Conservation (phyloP, 345 rosid species). For the Euphorbia peplus region DNA sequence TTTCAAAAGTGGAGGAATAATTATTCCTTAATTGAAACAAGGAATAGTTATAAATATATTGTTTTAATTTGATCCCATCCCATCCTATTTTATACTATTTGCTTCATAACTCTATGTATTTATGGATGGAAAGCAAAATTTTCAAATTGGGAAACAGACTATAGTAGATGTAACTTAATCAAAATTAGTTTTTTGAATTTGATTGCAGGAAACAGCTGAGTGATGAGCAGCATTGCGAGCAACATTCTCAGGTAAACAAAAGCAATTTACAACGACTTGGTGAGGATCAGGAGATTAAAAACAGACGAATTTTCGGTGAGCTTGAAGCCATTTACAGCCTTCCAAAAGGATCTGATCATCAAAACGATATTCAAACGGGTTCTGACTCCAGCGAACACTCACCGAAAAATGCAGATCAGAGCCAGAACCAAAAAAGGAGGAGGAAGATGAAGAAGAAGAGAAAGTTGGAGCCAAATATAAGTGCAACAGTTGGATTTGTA, state of each 20-base stretch:
- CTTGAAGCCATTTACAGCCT: slow-evolving; percentile 41
- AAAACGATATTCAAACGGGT: slow-evolving; percentile 29
- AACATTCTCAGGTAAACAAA: slow-evolving; percentile 10
- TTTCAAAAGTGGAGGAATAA: no score
- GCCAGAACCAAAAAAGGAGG: slow-evolving; percentile 23
- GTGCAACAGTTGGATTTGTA: slow-evolving; percentile 27
- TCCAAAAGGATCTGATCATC: slow-evolving; percentile 24
- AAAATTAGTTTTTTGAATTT: slow-evolving; percentile 1
- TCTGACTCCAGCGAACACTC: slow-evolving; percentile 27
- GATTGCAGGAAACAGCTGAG: slow-evolving; percentile 26
- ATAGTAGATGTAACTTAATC: no score
- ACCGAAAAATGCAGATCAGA: no score
- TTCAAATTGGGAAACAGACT: no score
- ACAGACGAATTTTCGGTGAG: slow-evolving; percentile 30
- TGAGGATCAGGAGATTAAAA: slow-evolving; percentile 27
- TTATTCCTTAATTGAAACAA: no score
- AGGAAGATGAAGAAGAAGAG: slow-evolving; percentile 38
- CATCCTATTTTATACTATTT: no score
- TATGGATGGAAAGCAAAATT: no score
- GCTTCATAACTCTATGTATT: background rate
- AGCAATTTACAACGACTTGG: no score
- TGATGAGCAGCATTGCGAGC: slow-evolving; percentile 13
- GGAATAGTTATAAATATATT: no score
- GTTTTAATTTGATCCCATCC: no score
- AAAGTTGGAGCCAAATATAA: slow-evolving; percentile 29